Evolutionary conservation across 2,329 filamentous ascomycete genomes (phyloP), one percentile per base, ranked within the genome.

Genomic region (Colletotrichum spinosum): DNA sequence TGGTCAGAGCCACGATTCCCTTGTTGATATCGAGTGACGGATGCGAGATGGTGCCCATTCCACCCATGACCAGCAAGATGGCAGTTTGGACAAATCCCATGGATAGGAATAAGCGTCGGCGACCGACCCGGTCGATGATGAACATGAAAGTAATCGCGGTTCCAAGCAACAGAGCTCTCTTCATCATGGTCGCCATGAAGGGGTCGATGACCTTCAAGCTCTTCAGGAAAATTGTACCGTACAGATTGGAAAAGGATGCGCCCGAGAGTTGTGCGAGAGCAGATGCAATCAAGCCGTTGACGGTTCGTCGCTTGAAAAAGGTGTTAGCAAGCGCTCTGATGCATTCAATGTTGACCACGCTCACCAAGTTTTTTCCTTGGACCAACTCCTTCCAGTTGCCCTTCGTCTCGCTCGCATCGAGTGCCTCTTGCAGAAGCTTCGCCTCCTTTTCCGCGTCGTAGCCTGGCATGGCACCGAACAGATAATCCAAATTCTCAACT

Each of bases 131-230:
- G 34, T 67, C 65, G 2, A 67, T 65, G 17, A 65, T 65, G 48
- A 65, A 67, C 61, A 70, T 69, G 35, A 71, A 70, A 8, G 59
- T 50, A 4, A 66, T 45, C 0, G 69, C 64, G 0, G 67, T 72
- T 0, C 59, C 67, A 15, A 75, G 67, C 37, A 73, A 44, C 0
- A 65, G 46, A 0, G 46, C 69, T 15, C 69, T 57, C 50, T 70
- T 73, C 6, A 73, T 69, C 50, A 74, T 33, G 9, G 64, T 73
- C 13, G 69, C 71, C 2, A 69, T 69, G 34, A 75, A 75, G 0
- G 73, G 73, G 35, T 75, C 72, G 4, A 75, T 68, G 0, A 69
- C 69, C 2, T 68, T 68, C 5, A 74, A 53, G 0, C 50, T 53
- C 50, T 70, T 71, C 51, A 70, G 45, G 48, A 70, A 71, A 9